phyloP scores from a whole-genome alignment of 352 stramenopile genomes.

The Hyaloperonospora arabidopsidis region DNA sequence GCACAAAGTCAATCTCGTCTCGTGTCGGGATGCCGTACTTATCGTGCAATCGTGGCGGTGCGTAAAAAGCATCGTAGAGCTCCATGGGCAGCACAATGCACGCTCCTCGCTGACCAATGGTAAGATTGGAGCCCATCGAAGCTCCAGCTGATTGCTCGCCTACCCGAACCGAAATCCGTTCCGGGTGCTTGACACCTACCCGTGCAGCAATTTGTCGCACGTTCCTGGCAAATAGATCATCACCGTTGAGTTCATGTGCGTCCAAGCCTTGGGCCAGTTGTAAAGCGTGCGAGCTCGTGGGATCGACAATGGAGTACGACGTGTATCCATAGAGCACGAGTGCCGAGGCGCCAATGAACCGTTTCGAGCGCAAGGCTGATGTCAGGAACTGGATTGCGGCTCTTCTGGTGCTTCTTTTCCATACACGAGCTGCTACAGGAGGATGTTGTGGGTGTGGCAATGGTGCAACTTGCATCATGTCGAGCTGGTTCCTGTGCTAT shows the following conservation, averaged over 20 bases:
- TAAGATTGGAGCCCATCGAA: conserved; percentile 58
- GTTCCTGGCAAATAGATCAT: conserved; percentile 57
- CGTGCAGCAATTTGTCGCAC: conserved; percentile 50
- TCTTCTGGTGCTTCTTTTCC: conserved; percentile 22
- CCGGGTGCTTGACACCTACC: conserved; percentile 59
- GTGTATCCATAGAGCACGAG: conserved; percentile 27
- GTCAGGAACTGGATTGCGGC: conserved; percentile 27
- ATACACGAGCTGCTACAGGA: conserved; percentile 18
- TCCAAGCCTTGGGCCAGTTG: conserved; percentile 49
- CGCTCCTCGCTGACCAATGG: conserved; percentile 41
- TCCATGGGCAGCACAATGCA: conserved; percentile 69
- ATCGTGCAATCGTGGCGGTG: conserved; percentile 32
- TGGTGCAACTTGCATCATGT: conserved; percentile 7
- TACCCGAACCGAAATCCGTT: conserved; percentile 60
- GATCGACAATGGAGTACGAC: conserved; percentile 48
- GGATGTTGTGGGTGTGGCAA: neutral
- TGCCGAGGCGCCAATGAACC: conserved; percentile 24
- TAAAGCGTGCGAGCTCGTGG: conserved; percentile 53
- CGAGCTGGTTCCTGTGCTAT: too few relatives aligned
- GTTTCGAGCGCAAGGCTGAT: conserved; percentile 25
- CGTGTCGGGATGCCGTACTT: conserved; percentile 52
- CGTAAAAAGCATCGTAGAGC: conserved; percentile 78
- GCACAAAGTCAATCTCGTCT: conserved; percentile 78
- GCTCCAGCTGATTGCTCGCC: conserved; percentile 52
- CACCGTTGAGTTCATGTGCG: conserved; percentile 41